Percentiles rank a stretch among this genome's conserved stretches.
These are phyloP conservation scores for Claviceps monticola DNA, from an alignment of 2,329 filamentous ascomycete species.

Conservation along the genomic window DNA sequence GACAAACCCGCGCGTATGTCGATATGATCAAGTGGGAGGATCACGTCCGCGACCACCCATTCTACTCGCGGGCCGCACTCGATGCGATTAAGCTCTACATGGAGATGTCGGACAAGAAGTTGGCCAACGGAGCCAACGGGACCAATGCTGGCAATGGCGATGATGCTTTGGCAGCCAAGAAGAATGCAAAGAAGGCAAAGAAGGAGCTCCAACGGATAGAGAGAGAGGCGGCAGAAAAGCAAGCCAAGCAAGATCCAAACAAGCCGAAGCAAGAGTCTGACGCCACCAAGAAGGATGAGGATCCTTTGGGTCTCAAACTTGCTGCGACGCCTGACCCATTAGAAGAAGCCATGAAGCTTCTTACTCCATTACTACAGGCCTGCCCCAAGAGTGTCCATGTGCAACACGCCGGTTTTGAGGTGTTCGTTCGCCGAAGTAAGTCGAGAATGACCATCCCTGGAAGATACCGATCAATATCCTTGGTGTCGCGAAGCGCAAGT, in stretches of 20 bases:
- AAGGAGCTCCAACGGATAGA: constrained; percentile 54
- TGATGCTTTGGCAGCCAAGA: constrained; percentile 61
- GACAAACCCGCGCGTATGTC: constrained; percentile 85
- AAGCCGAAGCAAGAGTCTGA: constrained; percentile 54
- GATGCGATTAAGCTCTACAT: constrained; percentile 72
- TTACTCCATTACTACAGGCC: constrained; percentile 67
- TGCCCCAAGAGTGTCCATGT: constrained; percentile 69
- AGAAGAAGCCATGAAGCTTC: constrained; percentile 74
- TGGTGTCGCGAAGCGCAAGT: not conserved
- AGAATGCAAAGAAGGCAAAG: constrained; percentile 79
- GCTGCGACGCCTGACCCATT: constrained; percentile 71
- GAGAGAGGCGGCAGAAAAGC: constrained; percentile 65
- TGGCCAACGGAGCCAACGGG: constrained; percentile 49
- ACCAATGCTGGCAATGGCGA: constrained; percentile 34
- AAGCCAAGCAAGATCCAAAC: constrained; percentile 70
- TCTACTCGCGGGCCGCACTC: constrained; percentile 74
- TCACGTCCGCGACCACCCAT: constrained; percentile 77
- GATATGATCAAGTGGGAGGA: constrained; percentile 98
- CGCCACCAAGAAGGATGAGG: constrained; percentile 76
- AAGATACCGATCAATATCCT: not conserved
- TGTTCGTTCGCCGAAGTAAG: constrained; percentile 74
- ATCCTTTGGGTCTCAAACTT: constrained; percentile 71
- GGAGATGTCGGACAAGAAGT: constrained; percentile 60
- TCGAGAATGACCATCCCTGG: constrained; percentile 6
- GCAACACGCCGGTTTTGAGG: constrained; percentile 79